phyloP scores from a whole-genome alignment of 208 protist genomes.

The Leishmania tarentolae region DNA sequence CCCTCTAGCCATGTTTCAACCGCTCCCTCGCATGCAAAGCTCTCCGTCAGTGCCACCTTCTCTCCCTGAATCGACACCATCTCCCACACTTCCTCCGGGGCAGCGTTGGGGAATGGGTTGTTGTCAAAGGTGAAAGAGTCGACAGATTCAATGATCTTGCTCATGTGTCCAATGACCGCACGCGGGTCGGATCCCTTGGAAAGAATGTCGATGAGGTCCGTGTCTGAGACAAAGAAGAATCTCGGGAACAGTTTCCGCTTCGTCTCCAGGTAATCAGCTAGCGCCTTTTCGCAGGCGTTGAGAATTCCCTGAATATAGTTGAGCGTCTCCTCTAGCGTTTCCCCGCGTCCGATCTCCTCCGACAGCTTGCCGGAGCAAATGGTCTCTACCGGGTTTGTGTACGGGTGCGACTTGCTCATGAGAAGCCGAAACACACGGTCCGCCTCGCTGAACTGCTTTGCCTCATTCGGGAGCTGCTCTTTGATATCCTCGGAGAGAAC shows the following conservation, averaged over 20 bases:
- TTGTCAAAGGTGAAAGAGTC: conserved; percentile 90
- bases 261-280: conserved; percentile 98
- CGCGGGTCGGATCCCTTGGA: conserved; percentile 95
- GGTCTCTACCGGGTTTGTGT: conserved; percentile 92
- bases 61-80: conserved; percentile 96
- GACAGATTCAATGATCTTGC: conserved; percentile 96
- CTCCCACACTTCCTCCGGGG: conserved; percentile 83
- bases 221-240: conserved; percentile 97
- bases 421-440: conserved; percentile 90
- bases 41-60: conserved; percentile 92
- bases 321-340: conserved; percentile 90
- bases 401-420: conserved; percentile 92
- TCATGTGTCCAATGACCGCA: conserved; percentile 96
- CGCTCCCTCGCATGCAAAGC: conserved; percentile 92
- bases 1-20: conserved; percentile 98
- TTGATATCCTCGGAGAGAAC: conserved; percentile 97
- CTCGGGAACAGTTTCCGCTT: conserved; percentile 98
- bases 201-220: conserved; percentile 98
- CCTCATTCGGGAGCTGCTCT: conserved; percentile 96
- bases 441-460: conserved; percentile 93
- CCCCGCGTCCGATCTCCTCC: conserved; percentile 85
- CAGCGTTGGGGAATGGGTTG: conserved; percentile 55
- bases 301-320: conserved; percentile 94
- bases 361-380: conserved; percentile 85
- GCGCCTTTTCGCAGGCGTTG: conserved; percentile 96